Percentiles rank a stretch among this genome's conserved stretches.
These are phyloP conservation scores for Microsporum audouinii DNA, from an alignment of 2,329 filamentous ascomycete species.

Conservation along the genomic window DNA sequence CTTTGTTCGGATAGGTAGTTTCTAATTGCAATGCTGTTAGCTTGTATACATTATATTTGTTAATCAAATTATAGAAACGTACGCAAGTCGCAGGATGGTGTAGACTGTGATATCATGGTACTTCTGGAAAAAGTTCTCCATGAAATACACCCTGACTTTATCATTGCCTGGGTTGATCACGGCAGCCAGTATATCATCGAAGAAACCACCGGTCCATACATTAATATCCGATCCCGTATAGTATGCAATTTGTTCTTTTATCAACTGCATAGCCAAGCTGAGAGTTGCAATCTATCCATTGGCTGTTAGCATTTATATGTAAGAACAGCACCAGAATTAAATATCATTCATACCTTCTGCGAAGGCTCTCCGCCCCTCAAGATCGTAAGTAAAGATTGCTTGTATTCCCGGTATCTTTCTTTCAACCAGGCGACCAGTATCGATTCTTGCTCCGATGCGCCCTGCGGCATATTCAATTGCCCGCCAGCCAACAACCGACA, in stretches of 20 bases:
- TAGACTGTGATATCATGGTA: constrained; percentile 79
- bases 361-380: constrained; percentile 50
- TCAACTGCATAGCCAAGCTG: constrained; percentile 67
- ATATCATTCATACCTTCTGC: constrained; percentile 30
- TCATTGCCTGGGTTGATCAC: constrained; percentile 50
- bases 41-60: background rate
- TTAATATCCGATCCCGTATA: constrained; percentile 43
- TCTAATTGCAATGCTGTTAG: constrained; percentile 15
- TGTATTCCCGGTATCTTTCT: constrained; percentile 61
- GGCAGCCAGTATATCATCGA: constrained; percentile 52
- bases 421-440: constrained; percentile 70
- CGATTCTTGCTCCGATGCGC: constrained; percentile 58
- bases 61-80: constrained; percentile 26
- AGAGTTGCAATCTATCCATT: constrained; percentile 51
- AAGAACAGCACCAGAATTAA: background rate
- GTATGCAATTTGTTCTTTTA: constrained; percentile 65
- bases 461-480: constrained; percentile 53
- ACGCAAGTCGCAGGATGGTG: constrained; percentile 65
- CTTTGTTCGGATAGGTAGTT: constrained; percentile 24
- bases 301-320: constrained; percentile 7
- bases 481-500: constrained; percentile 67
- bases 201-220: constrained; percentile 58
- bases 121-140: constrained; percentile 64
- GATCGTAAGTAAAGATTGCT: constrained; percentile 49
- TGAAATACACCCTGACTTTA: constrained; percentile 57